Conservation (phyloP, 2,329 filamentous ascomycete genomes). For the Ophiostoma quercus region DNA sequence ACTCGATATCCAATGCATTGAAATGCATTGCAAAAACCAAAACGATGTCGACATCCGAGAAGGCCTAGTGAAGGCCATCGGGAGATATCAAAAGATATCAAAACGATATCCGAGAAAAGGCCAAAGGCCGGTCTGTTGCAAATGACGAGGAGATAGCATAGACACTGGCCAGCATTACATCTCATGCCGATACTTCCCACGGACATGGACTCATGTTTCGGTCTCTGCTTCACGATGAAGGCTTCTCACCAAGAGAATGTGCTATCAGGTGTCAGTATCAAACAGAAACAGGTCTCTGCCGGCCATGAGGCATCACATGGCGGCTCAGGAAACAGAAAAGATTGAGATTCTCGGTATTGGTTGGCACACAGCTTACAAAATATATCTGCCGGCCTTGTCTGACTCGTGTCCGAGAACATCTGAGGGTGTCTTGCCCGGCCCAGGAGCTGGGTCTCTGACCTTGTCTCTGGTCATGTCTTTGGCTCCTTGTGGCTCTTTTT, state of each 20-base stretch:
- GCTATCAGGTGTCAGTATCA: background rate
- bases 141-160: background rate
- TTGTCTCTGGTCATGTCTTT: background rate
- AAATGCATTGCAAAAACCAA: background rate
- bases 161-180: background rate
- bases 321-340: background rate
- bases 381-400: background rate
- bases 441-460: background rate
- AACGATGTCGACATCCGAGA: background rate
- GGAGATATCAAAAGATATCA: background rate
- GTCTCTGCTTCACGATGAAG: background rate
- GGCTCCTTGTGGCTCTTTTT: background rate
- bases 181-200: background rate
- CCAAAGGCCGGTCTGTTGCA: background rate
- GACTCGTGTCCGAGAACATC: background rate
- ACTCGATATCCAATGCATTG: constrained; percentile 6
- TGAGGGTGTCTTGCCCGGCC: constrained; percentile 3
- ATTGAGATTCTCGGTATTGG: background rate
- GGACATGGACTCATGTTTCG: background rate
- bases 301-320: background rate
- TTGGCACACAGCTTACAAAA: background rate
- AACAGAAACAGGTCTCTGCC: background rate
- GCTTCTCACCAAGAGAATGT: background rate
- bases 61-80: background rate
- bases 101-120: background rate